Conservation (phyloP, 495 filamentous ascomycete species). For the Neurospora sp. region DNA sequence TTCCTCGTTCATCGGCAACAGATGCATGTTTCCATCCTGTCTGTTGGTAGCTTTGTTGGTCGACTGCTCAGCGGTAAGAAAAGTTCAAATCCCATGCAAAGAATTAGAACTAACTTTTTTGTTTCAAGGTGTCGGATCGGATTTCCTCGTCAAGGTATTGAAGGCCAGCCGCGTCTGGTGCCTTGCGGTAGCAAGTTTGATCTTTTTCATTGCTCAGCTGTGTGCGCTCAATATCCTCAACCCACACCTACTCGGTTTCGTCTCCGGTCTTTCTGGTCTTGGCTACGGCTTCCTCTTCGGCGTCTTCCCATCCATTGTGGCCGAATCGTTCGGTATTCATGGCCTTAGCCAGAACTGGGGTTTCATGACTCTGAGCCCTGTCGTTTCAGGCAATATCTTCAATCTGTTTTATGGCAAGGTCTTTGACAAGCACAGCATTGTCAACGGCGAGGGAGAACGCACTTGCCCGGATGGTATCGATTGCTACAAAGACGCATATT, state of each 20-base stretch:
- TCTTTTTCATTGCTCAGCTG: conserved; percentile 77
- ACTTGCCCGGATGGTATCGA: conserved; percentile 68
- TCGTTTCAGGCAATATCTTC: conserved; percentile 81
- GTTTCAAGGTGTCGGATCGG: conserved; percentile 70
- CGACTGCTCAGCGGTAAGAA: conserved; percentile 61
- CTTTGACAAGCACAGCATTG: conserved; percentile 67
- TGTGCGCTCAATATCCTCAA: conserved; percentile 69
- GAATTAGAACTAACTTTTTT: not conserved
- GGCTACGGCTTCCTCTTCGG: conserved; percentile 94
- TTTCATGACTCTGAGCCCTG: conserved; percentile 78
- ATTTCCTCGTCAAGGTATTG: conserved; percentile 72
- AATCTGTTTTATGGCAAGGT: conserved; percentile 79
- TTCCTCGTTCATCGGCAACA: conserved; percentile 79
- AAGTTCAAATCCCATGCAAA: not conserved
- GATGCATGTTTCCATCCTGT: conserved; percentile 88
- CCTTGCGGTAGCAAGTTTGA: conserved; percentile 58
- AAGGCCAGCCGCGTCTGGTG: conserved; percentile 83
- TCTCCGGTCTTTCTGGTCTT: conserved; percentile 76
- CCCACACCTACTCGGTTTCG: conserved; percentile 63
- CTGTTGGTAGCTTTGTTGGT: conserved; percentile 72
- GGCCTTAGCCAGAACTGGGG: conserved; percentile 94
- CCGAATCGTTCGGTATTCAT: conserved; percentile 81
- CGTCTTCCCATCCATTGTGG: conserved; percentile 83
- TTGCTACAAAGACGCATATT: conserved; percentile 78
- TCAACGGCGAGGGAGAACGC: conserved; percentile 56